Evolutionary conservation across 257 asterid species (phyloP).

Genomic region (Solanum bulbocastanum): DNA sequence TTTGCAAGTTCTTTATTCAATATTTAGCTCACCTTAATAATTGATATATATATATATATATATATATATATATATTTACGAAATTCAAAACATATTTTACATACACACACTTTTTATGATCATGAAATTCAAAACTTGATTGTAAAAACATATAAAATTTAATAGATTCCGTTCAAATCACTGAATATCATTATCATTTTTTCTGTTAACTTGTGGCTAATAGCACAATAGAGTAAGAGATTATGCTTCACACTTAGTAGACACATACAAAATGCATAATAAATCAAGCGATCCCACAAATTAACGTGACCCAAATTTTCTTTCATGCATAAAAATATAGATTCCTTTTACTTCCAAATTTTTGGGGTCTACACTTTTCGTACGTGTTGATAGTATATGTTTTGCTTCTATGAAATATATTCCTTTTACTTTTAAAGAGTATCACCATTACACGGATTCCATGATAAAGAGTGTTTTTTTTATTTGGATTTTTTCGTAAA

Average conservation of each 20-base stretch:
- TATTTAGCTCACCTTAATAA: background rate
- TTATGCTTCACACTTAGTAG: background rate
- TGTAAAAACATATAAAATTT: background rate
- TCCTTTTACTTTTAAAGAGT: background rate
- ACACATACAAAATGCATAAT: background rate
- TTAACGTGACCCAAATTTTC: background rate
- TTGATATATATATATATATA: background rate
- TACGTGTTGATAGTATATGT: background rate
- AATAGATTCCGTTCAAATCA: background rate
- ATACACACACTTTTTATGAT: background rate
- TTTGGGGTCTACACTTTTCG: background rate
- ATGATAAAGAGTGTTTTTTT: background rate
- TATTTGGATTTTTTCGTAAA: background rate
- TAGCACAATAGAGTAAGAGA: background rate
- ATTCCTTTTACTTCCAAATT: background rate
- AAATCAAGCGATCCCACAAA: background rate
- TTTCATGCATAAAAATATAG: background rate
- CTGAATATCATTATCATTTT: background rate
- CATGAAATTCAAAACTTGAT: background rate
- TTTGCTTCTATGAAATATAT: background rate
- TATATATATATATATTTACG: background rate
- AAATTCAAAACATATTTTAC: background rate
- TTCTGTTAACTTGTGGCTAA: background rate
- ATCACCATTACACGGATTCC: conserved; percentile 6
- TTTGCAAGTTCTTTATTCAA: background rate